Conservation (phyloP, 495 filamentous ascomycete species). For the Penicillium roqueforti region DNA sequence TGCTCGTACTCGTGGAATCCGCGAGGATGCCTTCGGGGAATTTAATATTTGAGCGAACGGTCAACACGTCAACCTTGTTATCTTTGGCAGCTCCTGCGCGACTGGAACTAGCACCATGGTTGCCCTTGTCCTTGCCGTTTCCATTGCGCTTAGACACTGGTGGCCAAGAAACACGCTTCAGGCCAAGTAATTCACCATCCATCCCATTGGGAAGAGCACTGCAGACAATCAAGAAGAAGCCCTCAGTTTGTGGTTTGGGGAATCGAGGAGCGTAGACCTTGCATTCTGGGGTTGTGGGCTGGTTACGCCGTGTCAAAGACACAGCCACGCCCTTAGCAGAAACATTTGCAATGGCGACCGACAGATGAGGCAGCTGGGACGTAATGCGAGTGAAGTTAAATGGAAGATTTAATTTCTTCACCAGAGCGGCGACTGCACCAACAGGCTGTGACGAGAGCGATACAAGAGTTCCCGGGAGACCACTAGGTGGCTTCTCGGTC, state of each 20-base stretch:
- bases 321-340: slow-evolving; percentile 60
- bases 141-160: slow-evolving; percentile 25
- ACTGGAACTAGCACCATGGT: slow-evolving; percentile 19
- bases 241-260: slow-evolving; percentile 93
- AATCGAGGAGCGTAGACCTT: slow-evolving; percentile 81
- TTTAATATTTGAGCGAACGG: slow-evolving; percentile 50
- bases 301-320: slow-evolving; percentile 62
- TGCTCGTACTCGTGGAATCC: slow-evolving; percentile 14
- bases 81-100: slow-evolving; percentile 23
- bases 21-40: slow-evolving; percentile 47
- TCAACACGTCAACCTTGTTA: slow-evolving; percentile 14
- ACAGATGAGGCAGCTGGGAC: slow-evolving; percentile 61
- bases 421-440: slow-evolving; percentile 22
- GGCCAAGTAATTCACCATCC: slow-evolving; percentile 71
- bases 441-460: slow-evolving; percentile 28
- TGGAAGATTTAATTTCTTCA: slow-evolving; percentile 29
- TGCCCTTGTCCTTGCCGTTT: slow-evolving; percentile 13
- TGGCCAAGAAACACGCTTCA: slow-evolving; percentile 82
- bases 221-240: slow-evolving; percentile 77
- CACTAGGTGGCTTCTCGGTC: slow-evolving; percentile 30
- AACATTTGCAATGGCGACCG: slow-evolving; percentile 56
- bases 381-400: slow-evolving; percentile 54
- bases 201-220: slow-evolving; percentile 46
- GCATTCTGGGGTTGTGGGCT: slow-evolving; percentile 54
- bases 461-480: slow-evolving; percentile 22